Percentiles rank a stretch among this genome's conserved stretches.
phyloP scores from a whole-genome alignment of 495 filamentous ascomycete species.

The Penicillium paxilli region DNA sequence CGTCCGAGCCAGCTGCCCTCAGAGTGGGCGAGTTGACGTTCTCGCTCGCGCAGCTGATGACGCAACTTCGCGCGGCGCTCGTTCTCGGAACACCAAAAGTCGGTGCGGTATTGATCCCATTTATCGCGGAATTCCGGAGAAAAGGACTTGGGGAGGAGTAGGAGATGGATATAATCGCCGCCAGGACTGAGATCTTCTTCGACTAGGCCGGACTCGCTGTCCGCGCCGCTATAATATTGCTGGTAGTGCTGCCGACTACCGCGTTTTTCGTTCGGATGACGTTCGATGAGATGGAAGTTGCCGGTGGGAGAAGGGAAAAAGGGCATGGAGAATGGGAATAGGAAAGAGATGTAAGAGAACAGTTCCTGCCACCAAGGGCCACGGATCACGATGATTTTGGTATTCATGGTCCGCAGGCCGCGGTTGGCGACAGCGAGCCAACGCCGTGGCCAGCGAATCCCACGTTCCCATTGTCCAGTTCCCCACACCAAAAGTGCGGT shows the following conservation, averaged over 20 bases:
- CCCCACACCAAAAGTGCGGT: conserved; percentile 84
- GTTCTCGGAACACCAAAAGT: conserved; percentile 98
- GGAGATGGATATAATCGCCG: conserved; percentile 86
- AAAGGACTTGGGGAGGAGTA: conserved; percentile 92
- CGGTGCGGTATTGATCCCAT: conserved; percentile 89
- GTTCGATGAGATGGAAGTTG: conserved; percentile 68
- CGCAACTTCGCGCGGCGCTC: conserved; percentile 76
- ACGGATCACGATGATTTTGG: conserved; percentile 88
- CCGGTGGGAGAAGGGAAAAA: conserved; percentile 61
- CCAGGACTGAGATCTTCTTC: conserved; percentile 86
- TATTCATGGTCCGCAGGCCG: conserved; percentile 87
- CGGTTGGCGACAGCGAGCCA: conserved; percentile 89
- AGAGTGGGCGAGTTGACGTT: conserved; percentile 62
- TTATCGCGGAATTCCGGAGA: conserved; percentile 94
- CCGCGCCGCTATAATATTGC: conserved; percentile 41
- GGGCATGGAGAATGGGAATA: conserved; percentile 71
- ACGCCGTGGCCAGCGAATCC: conserved; percentile 88
- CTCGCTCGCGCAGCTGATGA: conserved; percentile 61
- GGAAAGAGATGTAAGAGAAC: conserved; percentile 65
- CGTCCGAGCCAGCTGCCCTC: conserved; percentile 85
- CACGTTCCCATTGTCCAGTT: conserved; percentile 92
- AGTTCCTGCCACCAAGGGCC: conserved; percentile 80
- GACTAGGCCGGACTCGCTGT: conserved; percentile 55
- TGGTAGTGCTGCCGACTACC: conserved; percentile 40
- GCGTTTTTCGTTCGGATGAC: conserved; percentile 45